Evolutionary conservation across 768 basidiomycete genomes (phyloP), one percentile per base, ranked within the genome.

Genomic region (Panellus pusillus): DNA sequence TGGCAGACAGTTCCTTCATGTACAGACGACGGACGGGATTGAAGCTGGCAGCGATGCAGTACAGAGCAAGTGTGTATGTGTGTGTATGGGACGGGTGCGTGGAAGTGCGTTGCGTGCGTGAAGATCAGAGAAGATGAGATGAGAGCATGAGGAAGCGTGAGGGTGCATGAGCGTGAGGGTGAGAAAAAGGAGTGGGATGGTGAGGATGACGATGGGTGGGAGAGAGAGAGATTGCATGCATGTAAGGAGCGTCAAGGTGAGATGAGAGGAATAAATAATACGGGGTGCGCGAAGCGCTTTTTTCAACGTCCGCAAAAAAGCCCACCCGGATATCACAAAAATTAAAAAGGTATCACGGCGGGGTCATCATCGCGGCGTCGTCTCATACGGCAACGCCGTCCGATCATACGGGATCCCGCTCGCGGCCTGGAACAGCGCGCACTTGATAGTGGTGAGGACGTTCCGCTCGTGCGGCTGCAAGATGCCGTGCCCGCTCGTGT

Each of bases 351-450:
- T 24, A 24, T 24, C 24, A 44, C 39, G 17, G 20, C 36, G 40
- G 36, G 35, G 17, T 50, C 24, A 40, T 15, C 19, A 40, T n/a
- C 4, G n/a, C 40, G 39, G 39, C 39, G 9, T 20, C 15, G 46
- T 44, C 45, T 50, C 55, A 44, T 56, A 51, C 11, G 55, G 31
- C 15, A 50, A n/a, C 31, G 24, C 39, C 12, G 44, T 51, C 35
- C 50, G 35, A 38, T 55, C 51, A 44, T 54, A 57, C 19, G 32
- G 29, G 20, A 51, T 31, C 27, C 47, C 55, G 44, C 40, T 45
- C 39, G 50, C 54, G 35, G 74, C 71, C 57, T 81, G 79, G 63
- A 83, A 83, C 52, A 86, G 70, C 17, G 75, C 76, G 47, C 67
- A 72, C 66, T 82, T 83, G 61, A 85, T 72, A 43, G 74, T 70